Evolutionary conservation across 148 eudicot genomes (phyloP).

Genomic region (Rhododendron kiyosumense): DNA sequence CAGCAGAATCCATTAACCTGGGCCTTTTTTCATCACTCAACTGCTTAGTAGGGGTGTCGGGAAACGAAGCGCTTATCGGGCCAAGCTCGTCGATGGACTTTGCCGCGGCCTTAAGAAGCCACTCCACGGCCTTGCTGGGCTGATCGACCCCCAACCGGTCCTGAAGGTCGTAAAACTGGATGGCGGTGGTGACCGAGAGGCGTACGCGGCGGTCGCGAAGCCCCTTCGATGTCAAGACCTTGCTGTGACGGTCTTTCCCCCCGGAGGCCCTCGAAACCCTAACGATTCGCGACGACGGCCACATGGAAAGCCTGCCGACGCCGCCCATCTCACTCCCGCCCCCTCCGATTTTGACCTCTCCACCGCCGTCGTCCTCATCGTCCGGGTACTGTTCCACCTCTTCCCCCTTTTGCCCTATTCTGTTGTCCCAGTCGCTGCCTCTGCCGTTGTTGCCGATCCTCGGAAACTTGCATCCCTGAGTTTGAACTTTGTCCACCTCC

Average conservation of each 20-base stretch:
- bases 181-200: conserved; percentile 76
- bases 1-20: conserved; percentile 21
- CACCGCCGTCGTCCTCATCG: conserved; percentile 15
- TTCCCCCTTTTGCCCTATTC: conserved; percentile 21
- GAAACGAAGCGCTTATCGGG: conserved; percentile 41
- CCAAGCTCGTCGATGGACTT: conserved; percentile 76
- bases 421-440: conserved; percentile 17
- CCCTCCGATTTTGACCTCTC: conserved; percentile 16
- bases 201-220: conserved; percentile 75
- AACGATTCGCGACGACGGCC: conserved; percentile 83
- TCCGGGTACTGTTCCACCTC: conserved; percentile 7
- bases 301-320: conserved; percentile 36
- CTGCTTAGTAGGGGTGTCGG: conserved; percentile 45
- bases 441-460: conserved; percentile 45
- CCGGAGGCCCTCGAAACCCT: conserved; percentile 92
- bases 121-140: conserved; percentile 95
- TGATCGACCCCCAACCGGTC: conserved; percentile 81
- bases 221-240: conserved; percentile 83
- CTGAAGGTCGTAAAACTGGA: conserved; percentile 86
- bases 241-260: conserved; percentile 92
- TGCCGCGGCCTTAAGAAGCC: conserved; percentile 74
- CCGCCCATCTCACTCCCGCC: not conserved
- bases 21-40: conserved; percentile 35
- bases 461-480: conserved; percentile 52
- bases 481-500: conserved; percentile 81